phyloP scores from a whole-genome alignment of 805 yeast genomes.

The Nakazawaea siamensis region DNA sequence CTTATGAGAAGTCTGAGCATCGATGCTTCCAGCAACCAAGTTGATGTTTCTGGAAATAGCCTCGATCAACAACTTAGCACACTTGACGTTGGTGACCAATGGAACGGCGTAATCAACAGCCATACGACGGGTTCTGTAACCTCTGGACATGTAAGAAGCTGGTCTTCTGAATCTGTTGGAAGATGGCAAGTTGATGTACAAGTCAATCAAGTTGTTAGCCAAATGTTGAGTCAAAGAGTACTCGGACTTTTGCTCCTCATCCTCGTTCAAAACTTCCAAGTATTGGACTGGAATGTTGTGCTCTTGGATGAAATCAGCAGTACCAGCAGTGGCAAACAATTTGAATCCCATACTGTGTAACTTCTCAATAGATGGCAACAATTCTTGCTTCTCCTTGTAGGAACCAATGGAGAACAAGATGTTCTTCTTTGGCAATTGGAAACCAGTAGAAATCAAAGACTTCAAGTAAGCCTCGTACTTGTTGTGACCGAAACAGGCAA shows the following conservation, averaged over 20 bases:
- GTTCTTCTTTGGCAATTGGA: slow-evolving; percentile 91
- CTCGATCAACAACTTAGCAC: slow-evolving; percentile 92
- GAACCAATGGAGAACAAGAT: slow-evolving; percentile 93
- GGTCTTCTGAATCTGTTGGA: slow-evolving; percentile 97
- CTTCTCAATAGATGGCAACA: slow-evolving; percentile 79
- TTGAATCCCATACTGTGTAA: slow-evolving; percentile 79
- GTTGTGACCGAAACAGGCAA: slow-evolving; percentile 92
- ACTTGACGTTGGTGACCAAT: slow-evolving; percentile 92
- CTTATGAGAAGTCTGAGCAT: slow-evolving; percentile 85
- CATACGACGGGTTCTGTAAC: slow-evolving; percentile 98
- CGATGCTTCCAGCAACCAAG: slow-evolving; percentile 68
- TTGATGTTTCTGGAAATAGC: slow-evolving; percentile 70
- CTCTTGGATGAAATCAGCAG: slow-evolving; percentile 96
- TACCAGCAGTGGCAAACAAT: slow-evolving; percentile 96
- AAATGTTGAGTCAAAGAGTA: slow-evolving; percentile 93
- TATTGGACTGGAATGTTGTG: slow-evolving; percentile 92
- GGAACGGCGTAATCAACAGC: slow-evolving; percentile 99
- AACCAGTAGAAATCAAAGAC: slow-evolving; percentile 90
- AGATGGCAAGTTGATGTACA: slow-evolving; percentile 95
- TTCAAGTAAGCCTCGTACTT: slow-evolving; percentile 97
- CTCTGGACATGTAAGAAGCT: slow-evolving; percentile 94
- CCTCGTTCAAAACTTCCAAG: slow-evolving; percentile 76
- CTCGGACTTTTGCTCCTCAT: slow-evolving; percentile 76
- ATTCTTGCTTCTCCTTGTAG: slow-evolving; percentile 89
- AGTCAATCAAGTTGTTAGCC: slow-evolving; percentile 92